phyloP scores from a whole-genome alignment of 371 early-diverging fungal genomes.

The Fennellomyces sp. region DNA sequence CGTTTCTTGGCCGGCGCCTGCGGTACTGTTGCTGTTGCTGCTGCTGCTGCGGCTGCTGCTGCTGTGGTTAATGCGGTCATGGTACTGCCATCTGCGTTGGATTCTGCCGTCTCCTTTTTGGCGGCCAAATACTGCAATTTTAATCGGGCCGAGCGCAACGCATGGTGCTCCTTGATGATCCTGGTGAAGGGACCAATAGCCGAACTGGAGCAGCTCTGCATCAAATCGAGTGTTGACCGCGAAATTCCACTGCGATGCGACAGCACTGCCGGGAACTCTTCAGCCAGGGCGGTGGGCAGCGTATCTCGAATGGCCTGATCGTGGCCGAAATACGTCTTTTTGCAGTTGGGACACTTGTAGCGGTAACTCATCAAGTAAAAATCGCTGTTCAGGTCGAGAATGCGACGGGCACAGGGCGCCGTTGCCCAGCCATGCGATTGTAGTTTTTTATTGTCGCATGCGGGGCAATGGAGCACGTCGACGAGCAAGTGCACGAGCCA shows the following conservation, averaged over 20 bases:
- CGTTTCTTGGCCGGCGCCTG: background rate
- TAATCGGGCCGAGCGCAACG: background rate
- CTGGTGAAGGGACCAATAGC: background rate
- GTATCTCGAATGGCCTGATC: background rate
- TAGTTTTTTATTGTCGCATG: background rate
- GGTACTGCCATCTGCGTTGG: too few relatives aligned
- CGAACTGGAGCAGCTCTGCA: background rate
- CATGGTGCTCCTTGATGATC: constrained; percentile 3
- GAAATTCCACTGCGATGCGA: constrained; percentile 4
- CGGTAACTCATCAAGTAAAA: constrained; percentile 8
- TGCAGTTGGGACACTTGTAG: background rate
- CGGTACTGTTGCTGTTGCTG: background rate
- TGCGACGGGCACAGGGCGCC: constrained; percentile 3
- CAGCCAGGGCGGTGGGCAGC: background rate
- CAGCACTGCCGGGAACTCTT: constrained; percentile 1
- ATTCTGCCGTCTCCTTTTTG: background rate
- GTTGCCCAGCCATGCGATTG: constrained; percentile 9
- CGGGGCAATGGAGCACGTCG: background rate
- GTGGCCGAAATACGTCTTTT: background rate
- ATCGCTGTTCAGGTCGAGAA: constrained; percentile 1
- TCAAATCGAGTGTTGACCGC: background rate
- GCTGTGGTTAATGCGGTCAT: background rate
- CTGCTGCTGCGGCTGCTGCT: background rate
- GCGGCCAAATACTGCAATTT: constrained; percentile 1
- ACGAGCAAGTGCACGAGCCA: constrained; percentile 3